These are phyloP conservation scores for Pseudocercospora fuligena DNA, from an alignment of 2,329 filamentous ascomycete species.

Conservation along the genomic window DNA sequence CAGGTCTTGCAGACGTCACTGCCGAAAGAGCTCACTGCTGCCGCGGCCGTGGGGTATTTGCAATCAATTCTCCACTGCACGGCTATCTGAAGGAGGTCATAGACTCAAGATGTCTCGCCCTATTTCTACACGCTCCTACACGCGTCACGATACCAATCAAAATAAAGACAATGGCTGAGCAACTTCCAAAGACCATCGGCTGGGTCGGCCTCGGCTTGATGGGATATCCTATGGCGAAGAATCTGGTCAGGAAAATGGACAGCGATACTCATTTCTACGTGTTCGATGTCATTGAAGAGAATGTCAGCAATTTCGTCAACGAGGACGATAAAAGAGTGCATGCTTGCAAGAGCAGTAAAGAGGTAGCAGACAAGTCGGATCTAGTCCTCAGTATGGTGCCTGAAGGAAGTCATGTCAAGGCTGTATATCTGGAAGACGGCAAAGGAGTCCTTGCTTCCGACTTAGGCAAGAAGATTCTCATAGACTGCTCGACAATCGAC, in stretches of 20 bases:
- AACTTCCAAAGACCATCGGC: constrained; percentile 43
- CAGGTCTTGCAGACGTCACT: not conserved
- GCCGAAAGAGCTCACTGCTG: not conserved
- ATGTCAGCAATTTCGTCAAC: constrained; percentile 49
- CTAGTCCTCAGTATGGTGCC: constrained; percentile 60
- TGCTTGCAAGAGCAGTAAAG: constrained; percentile 49
- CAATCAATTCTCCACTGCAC: not conserved
- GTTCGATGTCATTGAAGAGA: constrained; percentile 54
- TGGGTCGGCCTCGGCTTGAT: constrained; percentile 63
- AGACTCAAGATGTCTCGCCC: not conserved
- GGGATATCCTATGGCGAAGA: constrained; percentile 59
- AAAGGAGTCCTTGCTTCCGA: constrained; percentile 50
- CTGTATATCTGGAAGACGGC: constrained; percentile 54
- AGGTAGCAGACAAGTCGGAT: constrained; percentile 57
- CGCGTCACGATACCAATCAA: not conserved
- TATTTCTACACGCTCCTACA: not conserved
- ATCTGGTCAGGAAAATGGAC: constrained; percentile 55
- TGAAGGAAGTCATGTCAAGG: constrained; percentile 56
- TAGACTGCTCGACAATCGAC: constrained; percentile 63
- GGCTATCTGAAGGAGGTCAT: not conserved
- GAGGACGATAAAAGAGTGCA: constrained; percentile 48
- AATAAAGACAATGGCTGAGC: constrained; percentile 28
- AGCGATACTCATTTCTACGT: constrained; percentile 51
- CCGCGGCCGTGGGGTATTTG: not conserved
- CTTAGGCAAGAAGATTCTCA: constrained; percentile 52